Conservation (phyloP, 208 protist species). For the Trypanosoma melophagium region DNA sequence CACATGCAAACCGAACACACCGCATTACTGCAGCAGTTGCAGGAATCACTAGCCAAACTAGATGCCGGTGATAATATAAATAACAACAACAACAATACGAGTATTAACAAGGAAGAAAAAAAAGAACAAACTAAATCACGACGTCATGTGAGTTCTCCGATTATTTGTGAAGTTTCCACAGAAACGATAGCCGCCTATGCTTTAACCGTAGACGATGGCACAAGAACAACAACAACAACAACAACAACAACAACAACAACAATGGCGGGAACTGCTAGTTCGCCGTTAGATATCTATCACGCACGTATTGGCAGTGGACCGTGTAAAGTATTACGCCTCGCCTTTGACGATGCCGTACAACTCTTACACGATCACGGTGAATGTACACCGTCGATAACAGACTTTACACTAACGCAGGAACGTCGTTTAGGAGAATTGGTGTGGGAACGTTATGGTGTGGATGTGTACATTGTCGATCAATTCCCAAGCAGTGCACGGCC, state of each 20-base stretch:
- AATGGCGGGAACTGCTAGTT: not conserved
- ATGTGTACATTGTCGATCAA: slow-evolving; percentile 98
- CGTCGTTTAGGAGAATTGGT: slow-evolving; percentile 93
- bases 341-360: slow-evolving; percentile 51
- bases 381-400: slow-evolving; percentile 44
- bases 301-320: slow-evolving; percentile 40
- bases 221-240: no score
- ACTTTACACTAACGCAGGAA: slow-evolving; percentile 92
- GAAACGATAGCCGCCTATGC: slow-evolving; percentile 25
- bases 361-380: slow-evolving; percentile 39
- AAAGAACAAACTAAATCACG: not conserved
- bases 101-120: slow-evolving; percentile 8
- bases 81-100: not conserved
- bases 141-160: not conserved
- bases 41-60: slow-evolving; percentile 15
- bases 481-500: slow-evolving; percentile 95
- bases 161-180: slow-evolving; percentile 41
- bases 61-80: slow-evolving; percentile 5
- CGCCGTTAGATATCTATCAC: slow-evolving; percentile 44
- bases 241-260: no score
- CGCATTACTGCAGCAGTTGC: slow-evolving; percentile 16
- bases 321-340: slow-evolving; percentile 47
- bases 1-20: slow-evolving; percentile 51
- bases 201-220: slow-evolving; percentile 17
- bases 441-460: slow-evolving; percentile 95